These are phyloP conservation scores for Discostella pseudostelligera DNA, from an alignment of 108 stramenopile genomes.

Conservation along the genomic window DNA sequence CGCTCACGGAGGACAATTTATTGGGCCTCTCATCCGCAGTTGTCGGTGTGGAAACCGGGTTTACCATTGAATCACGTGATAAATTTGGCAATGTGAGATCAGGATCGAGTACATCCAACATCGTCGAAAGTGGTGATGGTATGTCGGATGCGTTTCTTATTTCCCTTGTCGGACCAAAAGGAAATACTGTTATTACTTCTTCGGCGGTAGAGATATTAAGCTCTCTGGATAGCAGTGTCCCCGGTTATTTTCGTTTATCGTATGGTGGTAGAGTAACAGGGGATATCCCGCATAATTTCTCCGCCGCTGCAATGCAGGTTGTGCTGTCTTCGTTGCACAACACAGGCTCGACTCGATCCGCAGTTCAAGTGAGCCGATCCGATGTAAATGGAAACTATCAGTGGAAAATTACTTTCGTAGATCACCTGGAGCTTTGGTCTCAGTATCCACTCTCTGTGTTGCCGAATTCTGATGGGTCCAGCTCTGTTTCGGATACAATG, in stretches of 20 bases:
- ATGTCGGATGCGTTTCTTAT: conserved; percentile 69
- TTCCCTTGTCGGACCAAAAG: conserved; percentile 51
- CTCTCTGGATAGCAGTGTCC: conserved; percentile 23
- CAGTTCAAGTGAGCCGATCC: conserved; percentile 31
- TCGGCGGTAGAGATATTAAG: conserved; percentile 58
- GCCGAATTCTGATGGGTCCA: conserved; percentile 33
- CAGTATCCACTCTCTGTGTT: conserved; percentile 47
- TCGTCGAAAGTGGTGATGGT: conserved; percentile 61
- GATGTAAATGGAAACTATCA: conserved; percentile 29
- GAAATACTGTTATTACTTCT: conserved; percentile 53
- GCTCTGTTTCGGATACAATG: conserved; percentile 15
- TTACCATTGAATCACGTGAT: conserved; percentile 68
- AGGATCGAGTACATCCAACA: conserved; percentile 46
- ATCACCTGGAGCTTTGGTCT: conserved; percentile 55
- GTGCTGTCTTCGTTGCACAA: conserved; percentile 46
- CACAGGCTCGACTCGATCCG: conserved; percentile 2
- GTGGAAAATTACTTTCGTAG: conserved; percentile 65
- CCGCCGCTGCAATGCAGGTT: conserved; percentile 51
- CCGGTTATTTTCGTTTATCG: conserved; percentile 54
- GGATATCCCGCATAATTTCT: conserved; percentile 57
- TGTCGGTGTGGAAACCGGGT: conserved; percentile 58
- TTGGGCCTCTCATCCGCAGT: conserved; percentile 53
- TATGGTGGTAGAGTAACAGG: conserved; percentile 56
- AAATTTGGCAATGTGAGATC: conserved; percentile 77
- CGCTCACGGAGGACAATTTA: conserved; percentile 32